These are phyloP conservation scores for Glomus cerebriforme DNA, from an alignment of 192 early-diverging fungal species.

Conservation along the genomic window DNA sequence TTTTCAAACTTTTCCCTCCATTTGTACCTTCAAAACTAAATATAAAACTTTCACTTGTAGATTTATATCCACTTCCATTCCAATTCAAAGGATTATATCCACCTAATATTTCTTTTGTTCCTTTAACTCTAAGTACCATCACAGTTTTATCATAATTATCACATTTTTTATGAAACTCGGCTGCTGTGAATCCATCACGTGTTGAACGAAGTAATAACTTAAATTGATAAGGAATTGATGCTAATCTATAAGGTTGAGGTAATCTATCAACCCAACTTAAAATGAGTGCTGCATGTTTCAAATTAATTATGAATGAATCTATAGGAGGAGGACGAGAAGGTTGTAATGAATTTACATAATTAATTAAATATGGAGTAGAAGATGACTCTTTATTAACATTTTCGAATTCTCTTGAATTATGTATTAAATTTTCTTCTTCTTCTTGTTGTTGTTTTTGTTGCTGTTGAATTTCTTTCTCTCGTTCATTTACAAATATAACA, in stretches of 20 bases:
- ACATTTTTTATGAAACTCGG: conserved; percentile 21
- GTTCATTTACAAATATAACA: background rate
- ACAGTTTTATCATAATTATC: conserved; percentile 11
- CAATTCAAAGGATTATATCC: conserved; percentile 21
- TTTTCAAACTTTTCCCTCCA: background rate
- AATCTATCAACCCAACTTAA: conserved; percentile 3
- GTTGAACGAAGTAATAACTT: background rate
- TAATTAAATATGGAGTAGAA: background rate
- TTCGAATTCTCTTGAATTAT: background rate
- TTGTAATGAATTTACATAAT: background rate
- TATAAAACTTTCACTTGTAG: background rate
- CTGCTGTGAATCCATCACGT: conserved; percentile 5
- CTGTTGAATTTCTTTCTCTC: background rate
- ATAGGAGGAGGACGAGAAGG: background rate
- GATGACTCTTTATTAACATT: background rate
- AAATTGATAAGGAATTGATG: conserved; percentile 19
- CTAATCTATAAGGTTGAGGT: conserved; percentile 1
- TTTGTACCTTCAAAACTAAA: background rate
- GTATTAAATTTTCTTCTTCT: background rate
- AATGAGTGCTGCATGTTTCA: conserved; percentile 16
- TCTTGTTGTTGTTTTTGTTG: too few species aligned
- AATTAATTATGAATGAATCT: conserved; percentile 3
- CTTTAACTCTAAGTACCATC: background rate
- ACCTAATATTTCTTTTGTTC: background rate
- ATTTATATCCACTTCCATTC: conserved; percentile 9